A percentile compares a stretch with the other conserved stretches of the same genome.
Conservation (phyloP, 352 stramenopile species). For the Phytophthora sojae region DNA sequence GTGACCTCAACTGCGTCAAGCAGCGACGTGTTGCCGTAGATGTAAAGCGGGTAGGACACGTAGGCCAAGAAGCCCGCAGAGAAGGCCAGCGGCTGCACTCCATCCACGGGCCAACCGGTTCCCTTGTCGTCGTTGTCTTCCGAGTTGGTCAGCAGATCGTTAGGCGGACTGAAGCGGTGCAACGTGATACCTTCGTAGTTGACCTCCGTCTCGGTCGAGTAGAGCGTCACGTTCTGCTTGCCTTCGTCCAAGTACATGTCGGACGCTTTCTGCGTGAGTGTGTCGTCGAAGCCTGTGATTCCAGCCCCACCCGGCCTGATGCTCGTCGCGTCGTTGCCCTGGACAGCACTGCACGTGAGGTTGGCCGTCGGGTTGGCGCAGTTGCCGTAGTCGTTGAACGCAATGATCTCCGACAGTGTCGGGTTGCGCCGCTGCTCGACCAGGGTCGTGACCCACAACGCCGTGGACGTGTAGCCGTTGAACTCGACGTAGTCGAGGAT, state of each 20-base stretch:
- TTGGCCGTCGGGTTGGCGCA: slow-evolving; percentile 57
- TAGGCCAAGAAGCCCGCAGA: slow-evolving; percentile 68
- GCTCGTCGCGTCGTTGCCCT: slow-evolving; percentile 50
- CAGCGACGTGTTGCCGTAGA: slow-evolving; percentile 67
- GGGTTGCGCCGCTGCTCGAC: slow-evolving; percentile 61
- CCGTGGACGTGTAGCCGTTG: slow-evolving; percentile 49
- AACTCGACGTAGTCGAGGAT: slow-evolving; percentile 73
- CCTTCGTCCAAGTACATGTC: slow-evolving; percentile 54
- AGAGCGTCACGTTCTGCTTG: slow-evolving; percentile 60
- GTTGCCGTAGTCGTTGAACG: slow-evolving; percentile 61
- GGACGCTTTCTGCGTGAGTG: slow-evolving; percentile 25
- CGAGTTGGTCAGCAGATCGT: slow-evolving; percentile 43
- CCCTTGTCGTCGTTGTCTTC: slow-evolving; percentile 46
- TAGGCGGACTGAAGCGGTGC: slow-evolving; percentile 50
- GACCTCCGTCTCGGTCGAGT: slow-evolving; percentile 46
- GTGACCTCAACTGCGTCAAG: slow-evolving; percentile 59
- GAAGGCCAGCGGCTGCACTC: slow-evolving; percentile 71
- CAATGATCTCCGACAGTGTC: slow-evolving; percentile 61
- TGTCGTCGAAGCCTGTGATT: slow-evolving; percentile 52
- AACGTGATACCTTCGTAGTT: slow-evolving; percentile 55
- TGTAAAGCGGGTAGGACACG: slow-evolving; percentile 70
- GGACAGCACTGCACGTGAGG: slow-evolving; percentile 56
- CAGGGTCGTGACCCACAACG: slow-evolving; percentile 62
- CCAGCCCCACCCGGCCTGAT: slow-evolving; percentile 46
- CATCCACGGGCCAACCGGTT: slow-evolving; percentile 66